Evolutionary conservation across 176 grass and related monocot genomes (phyloP).

Genomic region (Hsuehochloa calcarea): DNA sequence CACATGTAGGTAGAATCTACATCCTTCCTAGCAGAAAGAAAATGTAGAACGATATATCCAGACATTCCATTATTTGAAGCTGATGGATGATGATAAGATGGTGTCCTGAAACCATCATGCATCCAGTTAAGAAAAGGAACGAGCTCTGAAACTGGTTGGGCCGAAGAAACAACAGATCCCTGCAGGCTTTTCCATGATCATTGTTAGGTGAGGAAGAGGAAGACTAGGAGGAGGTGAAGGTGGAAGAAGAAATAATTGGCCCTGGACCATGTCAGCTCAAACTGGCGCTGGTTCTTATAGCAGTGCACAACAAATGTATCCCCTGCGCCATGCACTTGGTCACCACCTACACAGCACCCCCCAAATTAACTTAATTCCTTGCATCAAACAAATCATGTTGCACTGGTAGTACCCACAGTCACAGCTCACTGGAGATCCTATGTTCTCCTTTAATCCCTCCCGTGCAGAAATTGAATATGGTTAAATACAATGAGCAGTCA

Average conservation of each 20-base stretch:
- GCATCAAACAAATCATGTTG: not conserved
- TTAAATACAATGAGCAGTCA: not conserved
- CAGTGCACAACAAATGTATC: constrained; percentile 26
- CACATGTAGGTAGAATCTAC: too few species aligned
- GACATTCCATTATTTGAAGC: not conserved
- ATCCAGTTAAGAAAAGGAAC: not conserved
- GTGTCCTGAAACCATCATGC: not conserved
- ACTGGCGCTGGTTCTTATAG: constrained; percentile 21
- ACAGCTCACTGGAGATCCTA: not conserved
- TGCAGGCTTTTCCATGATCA: constrained; percentile 7
- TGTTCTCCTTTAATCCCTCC: too few species aligned
- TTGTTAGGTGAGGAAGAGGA: not conserved
- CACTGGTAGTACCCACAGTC: not conserved
- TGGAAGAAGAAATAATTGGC: not conserved
- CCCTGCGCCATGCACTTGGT: not conserved
- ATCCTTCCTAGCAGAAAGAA: not conserved
- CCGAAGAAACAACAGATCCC: constrained; percentile 16
- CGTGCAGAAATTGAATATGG: not conserved
- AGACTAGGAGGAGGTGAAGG: not conserved
- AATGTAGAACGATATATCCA: not conserved
- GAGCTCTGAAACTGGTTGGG: not conserved
- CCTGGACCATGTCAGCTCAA: constrained; percentile 25
- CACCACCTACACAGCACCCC: not conserved
- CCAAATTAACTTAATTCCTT: not conserved
- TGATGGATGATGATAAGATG: not conserved